Conservation (phyloP, 257 asterid species). For the Eustoma russellianum region DNA sequence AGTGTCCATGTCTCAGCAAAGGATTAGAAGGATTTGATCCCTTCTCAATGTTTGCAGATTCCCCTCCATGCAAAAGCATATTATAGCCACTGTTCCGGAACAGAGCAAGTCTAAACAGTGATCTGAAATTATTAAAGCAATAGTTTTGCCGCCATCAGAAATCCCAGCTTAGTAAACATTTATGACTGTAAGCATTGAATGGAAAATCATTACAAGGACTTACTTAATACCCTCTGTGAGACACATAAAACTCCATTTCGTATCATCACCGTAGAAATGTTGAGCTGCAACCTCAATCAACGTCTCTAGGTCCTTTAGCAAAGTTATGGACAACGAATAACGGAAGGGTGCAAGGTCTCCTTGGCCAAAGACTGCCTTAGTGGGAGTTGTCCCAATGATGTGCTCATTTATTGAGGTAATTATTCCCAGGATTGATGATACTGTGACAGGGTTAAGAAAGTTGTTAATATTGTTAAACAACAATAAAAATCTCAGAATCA, state of each 20-base stretch:
- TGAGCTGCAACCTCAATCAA: constrained; percentile 90
- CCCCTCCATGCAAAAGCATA: constrained; percentile 96
- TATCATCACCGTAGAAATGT: constrained; percentile 70
- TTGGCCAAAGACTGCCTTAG: constrained; percentile 15
- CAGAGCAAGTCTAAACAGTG: constrained; percentile 55
- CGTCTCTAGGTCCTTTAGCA: constrained; percentile 94
- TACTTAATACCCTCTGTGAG: constrained; percentile 76
- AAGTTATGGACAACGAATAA: constrained; percentile 67
- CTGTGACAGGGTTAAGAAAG: constrained; percentile 32
- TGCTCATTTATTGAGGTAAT: constrained; percentile 71
- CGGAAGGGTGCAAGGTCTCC: constrained; percentile 60
- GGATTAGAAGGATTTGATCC: constrained; percentile 27
- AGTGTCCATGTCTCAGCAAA: constrained; percentile 18
- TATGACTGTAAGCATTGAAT: neutral
- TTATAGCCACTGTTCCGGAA: constrained; percentile 62
- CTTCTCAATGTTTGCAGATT: constrained; percentile 36
- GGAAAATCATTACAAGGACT: constrained; percentile 7
- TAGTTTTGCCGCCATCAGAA: constrained; percentile 6
- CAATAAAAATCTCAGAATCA: neutral
- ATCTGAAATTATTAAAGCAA: constrained; percentile 46
- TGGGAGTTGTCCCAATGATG: constrained; percentile 61
- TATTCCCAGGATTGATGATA: constrained; percentile 73
- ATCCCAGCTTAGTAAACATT: constrained; percentile 3
- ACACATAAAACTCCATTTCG: constrained; percentile 85
- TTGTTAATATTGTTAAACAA: neutral